Conservation (phyloP, 225 moss, liverwort and hornwort species). For the Ulota crispa region DNA sequence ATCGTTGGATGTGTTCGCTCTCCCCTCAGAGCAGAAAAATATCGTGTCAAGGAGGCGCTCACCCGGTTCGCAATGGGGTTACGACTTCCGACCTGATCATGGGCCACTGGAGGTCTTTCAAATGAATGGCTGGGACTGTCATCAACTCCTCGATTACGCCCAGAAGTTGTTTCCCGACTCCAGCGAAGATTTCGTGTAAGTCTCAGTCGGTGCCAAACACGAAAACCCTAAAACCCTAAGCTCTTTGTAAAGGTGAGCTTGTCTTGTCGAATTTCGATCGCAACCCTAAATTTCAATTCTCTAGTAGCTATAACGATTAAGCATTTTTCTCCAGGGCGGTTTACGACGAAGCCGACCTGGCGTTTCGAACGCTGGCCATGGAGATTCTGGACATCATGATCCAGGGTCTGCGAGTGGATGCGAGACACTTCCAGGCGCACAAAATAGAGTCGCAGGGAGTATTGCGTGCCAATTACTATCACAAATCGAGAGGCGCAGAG, state of each 20-base stretch:
- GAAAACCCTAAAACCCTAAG: neutral
- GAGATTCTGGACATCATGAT: conserved; percentile 54
- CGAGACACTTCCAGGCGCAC: conserved; percentile 39
- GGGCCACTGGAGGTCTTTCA: conserved; percentile 50
- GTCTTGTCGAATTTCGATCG: neutral
- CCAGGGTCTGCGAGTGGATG: conserved; percentile 36
- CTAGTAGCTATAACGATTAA: neutral
- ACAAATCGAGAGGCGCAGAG: conserved; percentile 8
- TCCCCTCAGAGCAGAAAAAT: conserved; percentile 39
- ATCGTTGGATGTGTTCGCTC: conserved; percentile 35
- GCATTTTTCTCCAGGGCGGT: conserved; percentile 27
- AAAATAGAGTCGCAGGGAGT: conserved; percentile 32
- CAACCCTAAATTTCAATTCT: neutral
- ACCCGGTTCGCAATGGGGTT: conserved; percentile 17
- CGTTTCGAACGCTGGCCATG: conserved; percentile 42
- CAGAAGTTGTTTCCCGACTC: conserved; percentile 31
- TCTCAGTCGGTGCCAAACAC: neutral
- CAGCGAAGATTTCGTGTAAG: conserved; percentile 32
- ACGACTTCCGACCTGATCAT: conserved; percentile 37
- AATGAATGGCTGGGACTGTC: conserved; percentile 18
- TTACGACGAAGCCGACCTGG: conserved; percentile 32
- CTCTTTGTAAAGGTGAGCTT: neutral
- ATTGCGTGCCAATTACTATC: conserved; percentile 49
- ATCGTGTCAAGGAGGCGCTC: conserved; percentile 19
- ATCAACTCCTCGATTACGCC: conserved; percentile 11